These are phyloP conservation scores for Mycothermus thermophilus DNA, from an alignment of 495 filamentous ascomycete species.

Conservation along the genomic window DNA sequence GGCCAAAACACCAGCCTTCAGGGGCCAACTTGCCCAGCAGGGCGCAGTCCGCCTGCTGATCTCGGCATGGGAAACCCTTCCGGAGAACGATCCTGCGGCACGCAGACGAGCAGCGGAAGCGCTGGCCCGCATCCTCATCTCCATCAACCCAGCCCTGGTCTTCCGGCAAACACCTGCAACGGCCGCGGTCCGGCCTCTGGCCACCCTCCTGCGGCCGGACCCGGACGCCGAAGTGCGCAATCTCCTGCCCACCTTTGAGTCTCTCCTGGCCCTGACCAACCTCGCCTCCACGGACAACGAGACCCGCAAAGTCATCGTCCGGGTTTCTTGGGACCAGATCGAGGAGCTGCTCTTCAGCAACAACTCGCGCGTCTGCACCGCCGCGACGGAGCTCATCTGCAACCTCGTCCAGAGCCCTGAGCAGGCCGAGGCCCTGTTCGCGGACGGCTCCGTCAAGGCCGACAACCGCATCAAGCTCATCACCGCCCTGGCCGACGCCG, in stretches of 20 bases:
- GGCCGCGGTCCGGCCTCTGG: constrained; percentile 64
- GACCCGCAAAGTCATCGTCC: constrained; percentile 56
- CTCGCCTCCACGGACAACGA: constrained; percentile 66
- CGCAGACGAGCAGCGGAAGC: constrained; percentile 63
- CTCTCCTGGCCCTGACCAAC: constrained; percentile 84
- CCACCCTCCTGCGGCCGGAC: constrained; percentile 50
- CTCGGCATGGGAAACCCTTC: constrained; percentile 45
- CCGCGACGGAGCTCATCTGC: constrained; percentile 78
- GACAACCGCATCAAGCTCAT: constrained; percentile 64
- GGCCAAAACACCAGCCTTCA: constrained; percentile 51
- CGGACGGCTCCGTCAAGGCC: constrained; percentile 52
- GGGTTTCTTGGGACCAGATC: constrained; percentile 52
- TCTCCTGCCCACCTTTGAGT: constrained; percentile 82
- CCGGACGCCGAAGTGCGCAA: constrained; percentile 51
- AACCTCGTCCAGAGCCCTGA: constrained; percentile 69
- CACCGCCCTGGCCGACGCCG: constrained; percentile 72
- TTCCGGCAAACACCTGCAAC: constrained; percentile 65
- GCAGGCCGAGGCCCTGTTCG: constrained; percentile 51
- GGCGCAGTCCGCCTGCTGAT: constrained; percentile 78
- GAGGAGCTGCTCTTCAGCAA: constrained; percentile 72
- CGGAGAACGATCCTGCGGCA: constrained; percentile 35
- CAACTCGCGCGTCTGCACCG: constrained; percentile 65
- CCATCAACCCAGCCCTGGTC: constrained; percentile 69
- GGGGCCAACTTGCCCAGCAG: constrained; percentile 75
- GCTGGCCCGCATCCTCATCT: constrained; percentile 83